These are phyloP conservation scores for Lentinula raphanica DNA, from an alignment of 768 basidiomycete species.

Conservation along the genomic window DNA sequence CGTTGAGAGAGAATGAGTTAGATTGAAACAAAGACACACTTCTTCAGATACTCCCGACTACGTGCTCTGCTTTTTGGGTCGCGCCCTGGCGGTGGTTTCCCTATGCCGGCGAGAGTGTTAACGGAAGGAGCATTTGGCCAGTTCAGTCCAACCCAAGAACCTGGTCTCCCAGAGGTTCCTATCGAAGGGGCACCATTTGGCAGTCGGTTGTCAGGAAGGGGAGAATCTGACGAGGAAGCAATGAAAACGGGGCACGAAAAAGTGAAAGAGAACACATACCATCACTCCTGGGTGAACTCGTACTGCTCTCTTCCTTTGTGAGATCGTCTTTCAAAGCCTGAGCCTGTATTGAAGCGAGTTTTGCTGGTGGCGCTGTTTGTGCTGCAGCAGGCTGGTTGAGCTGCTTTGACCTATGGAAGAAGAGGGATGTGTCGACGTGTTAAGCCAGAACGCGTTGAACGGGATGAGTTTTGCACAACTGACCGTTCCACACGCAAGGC, in stretches of 20 bases:
- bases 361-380: constrained; percentile 58
- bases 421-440: constrained; percentile 27
- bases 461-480: constrained; percentile 24
- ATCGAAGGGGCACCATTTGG: constrained; percentile 53
- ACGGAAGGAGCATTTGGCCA: constrained; percentile 41
- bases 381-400: constrained; percentile 55
- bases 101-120: constrained; percentile 42
- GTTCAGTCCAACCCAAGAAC: constrained; percentile 52
- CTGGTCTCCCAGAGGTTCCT: constrained; percentile 43
- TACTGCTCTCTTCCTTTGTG: constrained; percentile 71
- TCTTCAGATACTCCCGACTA: constrained; percentile 95
- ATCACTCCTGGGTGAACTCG: constrained; percentile 83
- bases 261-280: constrained; percentile 36
- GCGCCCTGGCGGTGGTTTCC: constrained; percentile 73
- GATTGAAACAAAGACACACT: constrained; percentile 46
- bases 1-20: constrained; percentile 3
- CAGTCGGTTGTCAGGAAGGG: constrained; percentile 62
- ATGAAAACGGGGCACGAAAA: constrained; percentile 5
- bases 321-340: constrained; percentile 63
- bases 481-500: constrained; percentile 95
- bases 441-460: constrained; percentile 14
- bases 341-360: constrained; percentile 58
- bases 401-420: constrained; percentile 66
- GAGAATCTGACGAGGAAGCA: constrained; percentile 50
- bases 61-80: constrained; percentile 95